Evolutionary conservation across 306 rosid species (phyloP).

Genomic region (Vicia sativa): DNA sequence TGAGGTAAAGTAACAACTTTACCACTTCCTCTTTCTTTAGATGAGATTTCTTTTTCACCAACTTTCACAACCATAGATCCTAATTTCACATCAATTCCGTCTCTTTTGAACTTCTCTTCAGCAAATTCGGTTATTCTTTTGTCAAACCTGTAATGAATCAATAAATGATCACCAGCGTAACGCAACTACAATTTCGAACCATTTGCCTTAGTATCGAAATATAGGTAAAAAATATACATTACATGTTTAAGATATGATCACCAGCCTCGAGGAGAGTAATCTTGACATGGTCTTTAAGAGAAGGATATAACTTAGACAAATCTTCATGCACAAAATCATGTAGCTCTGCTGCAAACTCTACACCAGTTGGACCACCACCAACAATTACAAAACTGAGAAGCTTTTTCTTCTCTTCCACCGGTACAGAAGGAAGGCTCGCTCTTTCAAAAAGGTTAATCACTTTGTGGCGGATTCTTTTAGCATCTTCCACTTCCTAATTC

Average conservation of each 20-base stretch:
- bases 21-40: constrained; percentile 68
- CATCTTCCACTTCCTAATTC: constrained; percentile 95
- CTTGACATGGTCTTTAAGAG: constrained; percentile 52
- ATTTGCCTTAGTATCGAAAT: neutral
- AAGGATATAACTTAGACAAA: constrained; percentile 68
- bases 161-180: neutral
- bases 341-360: constrained; percentile 94
- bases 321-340: constrained; percentile 84
- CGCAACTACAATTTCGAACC: neutral
- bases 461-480: constrained; percentile 69
- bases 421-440: constrained; percentile 70
- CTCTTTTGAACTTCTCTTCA: constrained; percentile 72
- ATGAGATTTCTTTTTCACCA: constrained; percentile 67
- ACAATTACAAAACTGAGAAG: constrained; percentile 90
- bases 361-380: constrained; percentile 99
- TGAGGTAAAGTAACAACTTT: constrained; percentile 56
- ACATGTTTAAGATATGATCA: constrained; percentile 89
- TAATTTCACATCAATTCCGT: constrained; percentile 83
- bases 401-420: constrained; percentile 81
- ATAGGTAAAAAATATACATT: constrained; percentile 15
- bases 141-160: constrained; percentile 69
- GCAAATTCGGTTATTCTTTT: constrained; percentile 96
- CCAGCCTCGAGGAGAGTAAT: constrained; percentile 91
- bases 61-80: constrained; percentile 93
- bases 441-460: constrained; percentile 83